A percentile compares a stretch with the other conserved stretches of the same genome.
These are phyloP conservation scores for Globisporangium polare DNA, from an alignment of 352 stramenopile species.

Conservation along the genomic window DNA sequence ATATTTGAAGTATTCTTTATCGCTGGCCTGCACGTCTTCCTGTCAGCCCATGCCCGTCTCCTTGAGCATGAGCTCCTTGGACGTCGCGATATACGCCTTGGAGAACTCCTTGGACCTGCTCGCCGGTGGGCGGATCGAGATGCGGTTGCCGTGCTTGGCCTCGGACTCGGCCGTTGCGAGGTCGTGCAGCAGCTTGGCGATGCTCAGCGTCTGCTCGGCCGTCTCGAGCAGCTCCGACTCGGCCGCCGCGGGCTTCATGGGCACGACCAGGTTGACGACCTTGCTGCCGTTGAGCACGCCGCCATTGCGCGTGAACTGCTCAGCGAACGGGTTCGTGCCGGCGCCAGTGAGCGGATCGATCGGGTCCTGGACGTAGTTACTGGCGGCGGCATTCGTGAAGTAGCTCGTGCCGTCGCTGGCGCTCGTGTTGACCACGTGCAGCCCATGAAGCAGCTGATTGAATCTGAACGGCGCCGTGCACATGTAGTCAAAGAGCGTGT, in stretches of 20 bases:
- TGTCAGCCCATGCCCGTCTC: constrained; percentile 36
- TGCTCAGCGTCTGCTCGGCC: constrained; percentile 66
- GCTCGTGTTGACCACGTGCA: constrained; percentile 43
- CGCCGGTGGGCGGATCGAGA: constrained; percentile 49
- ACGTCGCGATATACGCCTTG: constrained; percentile 57
- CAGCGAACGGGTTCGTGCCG: constrained; percentile 39
- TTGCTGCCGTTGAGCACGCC: constrained; percentile 40
- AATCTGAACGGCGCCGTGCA: constrained; percentile 44
- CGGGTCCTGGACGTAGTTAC: constrained; percentile 11
- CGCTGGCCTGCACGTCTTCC: neutral
- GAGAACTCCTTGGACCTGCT: constrained; percentile 62
- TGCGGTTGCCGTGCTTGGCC: constrained; percentile 49
- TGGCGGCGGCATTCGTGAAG: constrained; percentile 16
- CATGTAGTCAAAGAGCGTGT: constrained; percentile 55
- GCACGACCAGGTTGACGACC: constrained; percentile 29
- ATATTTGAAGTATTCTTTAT: neutral
- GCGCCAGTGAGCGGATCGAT: constrained; percentile 10
- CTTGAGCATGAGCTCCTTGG: constrained; percentile 66
- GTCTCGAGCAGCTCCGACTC: constrained; percentile 50
- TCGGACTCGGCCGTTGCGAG: constrained; percentile 65
- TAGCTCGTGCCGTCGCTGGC: constrained; percentile 16
- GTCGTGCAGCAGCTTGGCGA: constrained; percentile 75
- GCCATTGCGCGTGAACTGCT: constrained; percentile 51
- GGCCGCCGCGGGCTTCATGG: constrained; percentile 16
- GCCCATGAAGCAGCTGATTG: constrained; percentile 32